Conservation (phyloP, 2,329 filamentous ascomycete species). For the Calycina herbarum region DNA sequence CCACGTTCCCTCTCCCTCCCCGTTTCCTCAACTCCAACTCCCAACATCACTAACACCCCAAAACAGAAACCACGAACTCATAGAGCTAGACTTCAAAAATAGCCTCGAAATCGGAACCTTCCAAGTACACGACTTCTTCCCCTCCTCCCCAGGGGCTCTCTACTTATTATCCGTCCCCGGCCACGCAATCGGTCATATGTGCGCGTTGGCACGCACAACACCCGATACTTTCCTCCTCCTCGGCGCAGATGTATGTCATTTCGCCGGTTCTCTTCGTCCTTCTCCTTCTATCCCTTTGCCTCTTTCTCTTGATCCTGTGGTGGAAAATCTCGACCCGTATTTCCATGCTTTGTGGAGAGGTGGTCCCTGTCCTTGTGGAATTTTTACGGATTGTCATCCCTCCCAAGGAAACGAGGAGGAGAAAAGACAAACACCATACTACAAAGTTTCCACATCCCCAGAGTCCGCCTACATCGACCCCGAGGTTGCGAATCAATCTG, state of each 20-base stretch:
- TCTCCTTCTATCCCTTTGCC: conserved; percentile 65
- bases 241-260: conserved; percentile 48
- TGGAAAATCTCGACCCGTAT: background rate
- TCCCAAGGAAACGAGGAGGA: background rate
- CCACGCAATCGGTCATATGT: conserved; percentile 50
- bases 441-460: conserved; percentile 2
- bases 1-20: no score
- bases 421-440: conserved; percentile 7
- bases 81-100: conserved; percentile 14
- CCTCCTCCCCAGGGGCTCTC: conserved; percentile 54
- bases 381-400: conserved; percentile 7
- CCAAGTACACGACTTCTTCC: conserved; percentile 51
- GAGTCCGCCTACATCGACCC: conserved; percentile 11
- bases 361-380: no score
- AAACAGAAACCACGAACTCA: background rate
- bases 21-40: no score
- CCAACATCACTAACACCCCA: no score
- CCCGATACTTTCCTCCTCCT: conserved; percentile 47
- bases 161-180: conserved; percentile 45
- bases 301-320: background rate
- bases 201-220: conserved; percentile 47
- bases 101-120: conserved; percentile 44
- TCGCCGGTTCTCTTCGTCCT: conserved; percentile 19
- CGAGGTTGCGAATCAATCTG: conserved; percentile 36
- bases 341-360: no score